A percentile compares a stretch with the other conserved stretches of the same genome.
Conservation (phyloP, 2,329 filamentous ascomycete species). For the Saccharata proteae region DNA sequence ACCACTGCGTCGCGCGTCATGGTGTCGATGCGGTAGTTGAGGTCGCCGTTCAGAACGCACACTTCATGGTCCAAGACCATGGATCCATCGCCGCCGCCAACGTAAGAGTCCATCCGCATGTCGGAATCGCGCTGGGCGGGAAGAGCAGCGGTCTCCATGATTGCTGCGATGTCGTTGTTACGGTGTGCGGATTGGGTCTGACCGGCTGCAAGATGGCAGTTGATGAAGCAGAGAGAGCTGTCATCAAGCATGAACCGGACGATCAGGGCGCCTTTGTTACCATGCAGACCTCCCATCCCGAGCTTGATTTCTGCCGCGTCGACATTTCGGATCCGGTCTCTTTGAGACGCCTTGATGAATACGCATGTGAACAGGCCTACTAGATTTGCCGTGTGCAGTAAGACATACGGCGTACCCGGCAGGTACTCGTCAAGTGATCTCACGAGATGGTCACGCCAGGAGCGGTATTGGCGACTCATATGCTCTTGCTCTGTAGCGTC, state of each 20-base stretch:
- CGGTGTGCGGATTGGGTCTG: slow-evolving; percentile 82
- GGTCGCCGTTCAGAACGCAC: slow-evolving; percentile 89
- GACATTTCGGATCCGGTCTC: slow-evolving; percentile 64
- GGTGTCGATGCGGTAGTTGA: slow-evolving; percentile 97
- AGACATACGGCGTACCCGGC: slow-evolving; percentile 65
- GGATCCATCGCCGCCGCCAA: slow-evolving; percentile 84
- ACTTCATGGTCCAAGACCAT: slow-evolving; percentile 97
- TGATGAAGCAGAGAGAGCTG: slow-evolving; percentile 88
- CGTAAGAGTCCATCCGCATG: slow-evolving; percentile 61
- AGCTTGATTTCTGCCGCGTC: slow-evolving; percentile 79
- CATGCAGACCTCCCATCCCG: slow-evolving; percentile 88
- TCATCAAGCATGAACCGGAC: slow-evolving; percentile 91
- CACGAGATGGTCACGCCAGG: slow-evolving; percentile 85
- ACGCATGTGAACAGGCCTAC: slow-evolving; percentile 94
- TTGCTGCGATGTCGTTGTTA: slow-evolving; percentile 83
- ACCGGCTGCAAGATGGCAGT: slow-evolving; percentile 91
- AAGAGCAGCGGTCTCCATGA: slow-evolving; percentile 70
- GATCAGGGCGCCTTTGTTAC: slow-evolving; percentile 90
- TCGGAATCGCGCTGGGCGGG: slow-evolving; percentile 56
- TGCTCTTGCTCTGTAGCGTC: slow-evolving; percentile 74
- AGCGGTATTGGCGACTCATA: slow-evolving; percentile 95
- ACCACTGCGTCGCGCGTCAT: slow-evolving; percentile 92
- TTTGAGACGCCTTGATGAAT: slow-evolving; percentile 74
- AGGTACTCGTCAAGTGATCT: slow-evolving; percentile 74
- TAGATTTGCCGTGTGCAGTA: slow-evolving; percentile 78